Percentiles rank a stretch among this genome's conserved stretches.
phyloP scores from a whole-genome alignment of 2,329 filamentous ascomycete species.

The Colletotrichum somersetense region DNA sequence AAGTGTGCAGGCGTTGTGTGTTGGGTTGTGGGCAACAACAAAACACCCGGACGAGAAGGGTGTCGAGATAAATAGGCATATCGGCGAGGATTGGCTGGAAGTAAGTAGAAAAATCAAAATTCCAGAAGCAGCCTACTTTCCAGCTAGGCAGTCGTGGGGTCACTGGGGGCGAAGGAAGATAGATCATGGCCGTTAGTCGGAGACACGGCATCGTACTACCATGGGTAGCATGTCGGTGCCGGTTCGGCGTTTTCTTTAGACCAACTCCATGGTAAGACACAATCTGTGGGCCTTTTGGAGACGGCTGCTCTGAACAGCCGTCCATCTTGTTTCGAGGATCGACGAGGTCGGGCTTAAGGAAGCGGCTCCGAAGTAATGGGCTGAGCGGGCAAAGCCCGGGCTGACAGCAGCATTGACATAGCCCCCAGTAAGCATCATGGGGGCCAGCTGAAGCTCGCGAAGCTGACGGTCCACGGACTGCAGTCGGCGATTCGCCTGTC shows the following conservation, averaged over 20 bases:
- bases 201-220: slow-evolving; percentile 5
- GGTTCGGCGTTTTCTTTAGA: slow-evolving; percentile 23
- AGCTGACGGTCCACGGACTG: slow-evolving; percentile 11
- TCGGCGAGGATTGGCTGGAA: neutral
- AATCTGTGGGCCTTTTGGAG: neutral
- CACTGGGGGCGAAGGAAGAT: slow-evolving; percentile 1
- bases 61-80: slow-evolving; percentile 15
- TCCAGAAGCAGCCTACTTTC: neutral
- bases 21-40: neutral
- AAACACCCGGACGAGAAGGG: neutral
- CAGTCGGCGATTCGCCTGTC: slow-evolving; percentile 8
- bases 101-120: neutral
- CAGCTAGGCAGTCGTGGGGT: neutral
- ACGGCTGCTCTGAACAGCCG: neutral
- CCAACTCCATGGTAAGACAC: neutral
- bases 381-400: neutral
- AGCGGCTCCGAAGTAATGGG: neutral
- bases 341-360: neutral
- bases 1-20: neutral
- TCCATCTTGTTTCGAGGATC: neutral
- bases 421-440: neutral
- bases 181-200: slow-evolving; percentile 12
- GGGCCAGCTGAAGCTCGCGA: neutral
- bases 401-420: neutral
- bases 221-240: slow-evolving; percentile 23